phyloP scores from a whole-genome alignment of 345 rosid species.

The Acer yangbiense region DNA sequence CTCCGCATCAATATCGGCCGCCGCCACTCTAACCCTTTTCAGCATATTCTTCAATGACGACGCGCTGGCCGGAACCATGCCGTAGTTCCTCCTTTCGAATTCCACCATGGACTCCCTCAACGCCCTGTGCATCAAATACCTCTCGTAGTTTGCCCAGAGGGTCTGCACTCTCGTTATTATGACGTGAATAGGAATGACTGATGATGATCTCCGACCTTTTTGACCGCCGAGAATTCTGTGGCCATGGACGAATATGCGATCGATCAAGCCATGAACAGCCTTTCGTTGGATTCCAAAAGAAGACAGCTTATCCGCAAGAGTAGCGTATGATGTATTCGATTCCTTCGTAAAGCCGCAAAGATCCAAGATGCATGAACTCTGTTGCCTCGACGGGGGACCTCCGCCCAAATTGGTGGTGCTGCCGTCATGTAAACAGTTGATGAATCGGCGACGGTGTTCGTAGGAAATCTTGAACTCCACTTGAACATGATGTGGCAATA shows the following conservation, averaged over 20 bases:
- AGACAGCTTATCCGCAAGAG: background rate
- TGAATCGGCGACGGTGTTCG: too few relatives aligned
- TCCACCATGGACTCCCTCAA: slow-evolving; percentile 1
- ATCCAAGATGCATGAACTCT: background rate
- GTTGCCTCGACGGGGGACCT: background rate
- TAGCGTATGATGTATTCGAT: background rate
- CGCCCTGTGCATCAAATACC: background rate
- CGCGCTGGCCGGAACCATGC: slow-evolving; percentile 2
- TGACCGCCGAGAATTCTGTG: too few relatives aligned
- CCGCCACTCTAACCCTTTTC: background rate
- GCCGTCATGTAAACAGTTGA: background rate
- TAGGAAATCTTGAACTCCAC: background rate
- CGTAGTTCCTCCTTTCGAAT: background rate
- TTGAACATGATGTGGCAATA: background rate
- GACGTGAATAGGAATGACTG: background rate
- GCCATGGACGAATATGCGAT: background rate
- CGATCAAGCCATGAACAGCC: background rate
- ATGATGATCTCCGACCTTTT: background rate
- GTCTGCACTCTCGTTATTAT: background rate
- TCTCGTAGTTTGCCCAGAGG: background rate
- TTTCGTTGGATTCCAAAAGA: background rate
- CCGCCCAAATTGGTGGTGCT: background rate
- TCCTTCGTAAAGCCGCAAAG: background rate
- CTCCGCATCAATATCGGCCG: too few relatives aligned
- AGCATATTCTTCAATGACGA: background rate